Base-by-base conservation (phyloP, 768 basidiomycete species). In the Phaeotremella fagi region DNA sequence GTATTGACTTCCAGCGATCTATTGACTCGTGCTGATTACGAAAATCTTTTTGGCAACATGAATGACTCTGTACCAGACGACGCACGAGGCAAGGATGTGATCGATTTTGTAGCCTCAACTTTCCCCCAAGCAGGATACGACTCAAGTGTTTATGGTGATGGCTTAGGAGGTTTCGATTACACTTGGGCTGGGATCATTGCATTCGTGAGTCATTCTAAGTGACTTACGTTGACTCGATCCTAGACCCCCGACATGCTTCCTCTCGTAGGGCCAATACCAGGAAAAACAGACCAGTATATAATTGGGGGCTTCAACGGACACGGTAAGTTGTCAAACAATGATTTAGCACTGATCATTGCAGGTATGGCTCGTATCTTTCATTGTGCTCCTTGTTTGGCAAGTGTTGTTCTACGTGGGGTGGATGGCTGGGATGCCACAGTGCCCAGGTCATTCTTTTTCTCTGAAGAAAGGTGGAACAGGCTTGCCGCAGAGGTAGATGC, bases 101-200 rank as follows among this genome's bases (percentile, higher is more conserved):
- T 35, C n/a, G n/a, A 35, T 9, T 9, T 9, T 9, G 9, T 35
- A 9, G n/a, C 9, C 33, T 9, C 33, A 9, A 35, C n/a, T n/a
- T 9, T 35, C 9, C 50, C 50, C 2, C 9, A 24, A 15, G 50
- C 50, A 18, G 50, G 50, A 23, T 51, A 43, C 20, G 41, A 51
- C 18, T 12, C n/a, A n/a, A n/a, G n/a, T 42, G 3, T 4, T 41
- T 1, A 23, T 9, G 11, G 23, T 41, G 41, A 43, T 27, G 41
- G 25, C 26, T 1, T 25, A 42, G 24, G 48, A 35, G 65, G 68
- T 12, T 56, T 61, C 23, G 64, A 70, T 22, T 67, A 67, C 49
- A 59, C 63, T 26, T 70, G 68, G 68, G 41, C 60, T 3, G 68
- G 68, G 11, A 70, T 70, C 45, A 60, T 70, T 36, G 68, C 63